Evolutionary conservation across 257 asterid species (phyloP).

Genomic region (Parsonsia alboflavescens): DNA sequence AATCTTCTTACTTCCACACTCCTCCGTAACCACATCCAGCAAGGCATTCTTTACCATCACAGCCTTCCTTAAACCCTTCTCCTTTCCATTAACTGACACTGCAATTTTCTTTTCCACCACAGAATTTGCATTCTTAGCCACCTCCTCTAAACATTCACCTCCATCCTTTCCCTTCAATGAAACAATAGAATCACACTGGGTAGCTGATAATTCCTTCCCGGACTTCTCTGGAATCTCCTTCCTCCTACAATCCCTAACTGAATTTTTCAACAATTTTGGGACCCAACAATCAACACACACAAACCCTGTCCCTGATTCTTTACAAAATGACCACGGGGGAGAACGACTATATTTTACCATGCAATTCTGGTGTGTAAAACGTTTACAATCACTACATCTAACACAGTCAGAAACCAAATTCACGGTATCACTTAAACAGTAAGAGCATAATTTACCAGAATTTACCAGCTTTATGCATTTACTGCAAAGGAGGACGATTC

Average conservation of each 20-base stretch:
- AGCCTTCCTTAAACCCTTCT: conserved; percentile 28
- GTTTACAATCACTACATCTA: conserved; percentile 47
- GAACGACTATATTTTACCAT: conserved; percentile 41
- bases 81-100: conserved; percentile 30
- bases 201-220: conserved; percentile 17
- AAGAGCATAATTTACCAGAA: conserved; percentile 56
- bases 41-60: conserved; percentile 25
- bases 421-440: conserved; percentile 52
- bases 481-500: conserved; percentile 73
- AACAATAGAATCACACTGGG: conserved; percentile 18
- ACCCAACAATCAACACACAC: conserved; percentile 91
- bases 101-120: conserved; percentile 31
- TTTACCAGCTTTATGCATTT: conserved; percentile 44
- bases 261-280: conserved; percentile 57
- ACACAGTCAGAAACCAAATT: conserved; percentile 36
- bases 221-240: conserved; percentile 19
- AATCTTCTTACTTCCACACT: conserved; percentile 21
- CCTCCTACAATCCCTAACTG: conserved; percentile 33
- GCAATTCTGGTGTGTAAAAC: conserved; percentile 55
- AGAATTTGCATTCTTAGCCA: conserved; percentile 24
- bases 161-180: conserved; percentile 4
- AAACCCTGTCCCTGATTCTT: conserved; percentile 16
- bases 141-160: conserved; percentile 23
- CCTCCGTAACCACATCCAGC: conserved; percentile 26
- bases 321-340: conserved; percentile 55